Base-by-base conservation (phyloP, 2,329 filamentous ascomycete species). In the Mycosphaerella arachidis region DNA sequence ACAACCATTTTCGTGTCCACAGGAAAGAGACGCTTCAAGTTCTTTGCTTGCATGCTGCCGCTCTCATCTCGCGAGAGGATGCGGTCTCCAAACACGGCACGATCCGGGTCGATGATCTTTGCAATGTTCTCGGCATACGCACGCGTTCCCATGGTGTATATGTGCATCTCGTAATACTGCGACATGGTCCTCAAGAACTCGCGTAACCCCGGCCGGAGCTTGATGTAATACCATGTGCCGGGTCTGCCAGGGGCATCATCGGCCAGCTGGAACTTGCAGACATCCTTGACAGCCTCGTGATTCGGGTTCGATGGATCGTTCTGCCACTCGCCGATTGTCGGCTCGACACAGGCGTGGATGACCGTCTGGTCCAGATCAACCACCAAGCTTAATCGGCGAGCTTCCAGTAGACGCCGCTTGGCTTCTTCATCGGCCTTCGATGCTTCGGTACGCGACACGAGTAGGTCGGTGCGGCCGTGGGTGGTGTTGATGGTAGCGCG, bases 1-100 rank as follows among this genome's bases (percentile, higher is more conserved):
- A 97, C 92, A 0, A 97, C 95, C 94, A 99, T 99, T 75, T 96
- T 93, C 6, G 93, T 97, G 75, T 95, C 95, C 61, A 96, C 91
- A 5, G 95, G 94, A 74, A 99, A 99, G 13, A 99, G 77, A 7
- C 94, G 86, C 71, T 94, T 90, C 31, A 99, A 79, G 67, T 87
- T 94, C 81, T 99, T 99, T 60, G 89, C 87, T 2, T 88, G 90
- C 74, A 97, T 87, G 73, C 89, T 97, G 57, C 93, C 93, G 72
- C 95, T 99, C 77, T 99, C 94, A 73, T 97, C 93, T 70, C 94
- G 89, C 75, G 93, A 97, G 70, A 99, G 89, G 69, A 99, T 92
- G 57, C 94, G 86, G 75, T 97, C 92, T 43, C 90, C 93, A 73
- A 99, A 99, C 9, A 96, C 85, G 72, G 88, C 92, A 65, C 88